Evolutionary conservation across 345 rosid species (phyloP).

Genomic region (Lepidium aucheri): DNA sequence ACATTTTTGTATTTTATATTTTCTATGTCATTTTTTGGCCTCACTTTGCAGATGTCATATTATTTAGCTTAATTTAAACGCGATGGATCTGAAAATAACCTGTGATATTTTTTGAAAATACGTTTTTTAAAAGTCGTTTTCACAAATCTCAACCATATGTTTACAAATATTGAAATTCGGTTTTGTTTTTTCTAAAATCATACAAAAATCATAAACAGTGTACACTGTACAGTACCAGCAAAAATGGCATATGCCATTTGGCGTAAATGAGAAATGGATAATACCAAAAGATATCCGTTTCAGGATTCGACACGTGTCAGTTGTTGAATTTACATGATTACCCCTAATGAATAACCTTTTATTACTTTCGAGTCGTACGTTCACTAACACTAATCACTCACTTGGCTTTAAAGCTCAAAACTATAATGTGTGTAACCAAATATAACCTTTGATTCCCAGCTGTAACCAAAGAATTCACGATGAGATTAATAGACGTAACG

Average conservation of each 20-base stretch:
- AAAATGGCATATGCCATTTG: conserved; percentile 19
- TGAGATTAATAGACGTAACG: background rate
- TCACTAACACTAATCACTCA: background rate
- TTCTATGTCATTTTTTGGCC: background rate
- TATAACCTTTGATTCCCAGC: background rate
- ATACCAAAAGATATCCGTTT: conserved; percentile 3
- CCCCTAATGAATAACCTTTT: background rate
- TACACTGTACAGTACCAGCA: background rate
- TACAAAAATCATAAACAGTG: background rate
- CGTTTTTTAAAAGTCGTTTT: background rate
- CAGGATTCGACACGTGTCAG: background rate
- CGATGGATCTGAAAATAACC: background rate
- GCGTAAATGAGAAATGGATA: conserved; percentile 5
- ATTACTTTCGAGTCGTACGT: background rate
- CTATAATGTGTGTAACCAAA: background rate
- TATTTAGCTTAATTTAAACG: background rate
- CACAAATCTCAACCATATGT: background rate
- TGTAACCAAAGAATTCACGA: too few relatives aligned
- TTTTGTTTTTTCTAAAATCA: background rate
- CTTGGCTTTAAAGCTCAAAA: background rate
- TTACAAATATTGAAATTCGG: background rate
- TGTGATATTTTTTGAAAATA: background rate
- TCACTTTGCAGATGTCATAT: background rate
- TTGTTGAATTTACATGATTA: background rate
- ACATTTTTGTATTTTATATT: background rate